Base-by-base conservation (phyloP, 768 basidiomycete species). In the Antrodiella citrinella region DNA sequence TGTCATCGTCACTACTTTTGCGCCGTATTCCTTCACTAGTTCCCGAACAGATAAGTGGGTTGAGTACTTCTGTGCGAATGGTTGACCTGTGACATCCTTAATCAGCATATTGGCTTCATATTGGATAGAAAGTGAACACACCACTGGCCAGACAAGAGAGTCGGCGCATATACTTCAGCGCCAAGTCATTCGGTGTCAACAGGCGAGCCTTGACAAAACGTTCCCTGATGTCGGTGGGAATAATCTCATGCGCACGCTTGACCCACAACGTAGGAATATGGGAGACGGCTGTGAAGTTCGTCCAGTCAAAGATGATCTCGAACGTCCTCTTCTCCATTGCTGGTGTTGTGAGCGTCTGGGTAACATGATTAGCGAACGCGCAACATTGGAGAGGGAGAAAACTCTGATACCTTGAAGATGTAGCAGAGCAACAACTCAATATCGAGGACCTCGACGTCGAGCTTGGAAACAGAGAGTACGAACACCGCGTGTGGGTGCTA, bases 191-290 rank as follows among this genome's bases (percentile, higher is more conserved):
- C 12, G 87, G 78, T 51, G 87, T 90, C 30, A 92, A 61, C 43
- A 92, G 77, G 54, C 86, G 80, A 13, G 81, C 74, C 2, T 66
- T 76, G 26, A 64, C 55, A 59, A 88, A 82, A n/a, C 80, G 78
- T 24, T 65, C 61, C 39, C 83, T 76, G 49, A 90, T 75, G 52
- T 91, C 87, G 21, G 65, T 62, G 4, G 91, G 88, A 48, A 86
- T 77, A 18, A 88, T 69, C 61, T 91, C 86, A 11, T 81, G 76
- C 52, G 85, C 83, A 48, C 80, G 84, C 64, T 85, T 88, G 43
- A 91, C 61, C 85, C 86, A 90, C 54, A 86, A 84, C 7, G 87
- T 68, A 0, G 91, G 91, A 5, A 91, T 70, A 65, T 91, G 87
- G 0, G 88, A 87, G 9, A 76, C 74, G 2, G 83, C 72, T 2